Evolutionary conservation across 805 yeast genomes (phyloP), one percentile per base, ranked within the genome.

Genomic region (Spathaspora passalidarum): DNA sequence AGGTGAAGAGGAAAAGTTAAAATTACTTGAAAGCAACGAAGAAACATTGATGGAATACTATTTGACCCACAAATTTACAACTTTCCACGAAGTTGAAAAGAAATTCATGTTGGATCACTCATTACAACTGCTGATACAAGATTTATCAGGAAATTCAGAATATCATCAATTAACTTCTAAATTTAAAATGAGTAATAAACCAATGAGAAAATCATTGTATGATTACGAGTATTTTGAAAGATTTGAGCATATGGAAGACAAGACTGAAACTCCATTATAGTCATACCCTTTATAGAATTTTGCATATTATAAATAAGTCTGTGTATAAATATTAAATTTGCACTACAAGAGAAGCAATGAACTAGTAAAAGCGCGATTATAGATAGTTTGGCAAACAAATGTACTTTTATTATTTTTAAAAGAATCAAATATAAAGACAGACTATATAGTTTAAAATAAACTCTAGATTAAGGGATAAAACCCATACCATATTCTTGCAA

Each of bases 191-290:
- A 59, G 61, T 20, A 57, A 59, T 25, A 54, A 48, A 38, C 63
- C 66, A 5, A 45, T 60, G 29, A 47, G 63, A 39, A 54, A 59
- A 42, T 45, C 62, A 8, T 55, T 62, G 34, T 62, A 48, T 38
- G 63, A 62, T 42, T 62, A 55, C 41, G 63, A 60, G 45, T 50
- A 59, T 39, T 50, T 54, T 44, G 63, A 60, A 38, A 51, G 62
- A 43, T 45, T 53, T 17, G 46, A 47, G 40, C 50, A 49, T 29
- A 48, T n/a, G 17, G 34, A 29, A n/a, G 16, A 13, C 3, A 17
- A 29, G 7, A 7, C 10, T 29, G n/a, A 29, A 13, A n/a, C n/a
- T n/a, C n/a, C n/a, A n/a, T n/a, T n/a, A n/a, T n/a, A n/a, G n/a
- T n/a, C n/a, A n/a, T n/a, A n/a, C n/a, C n/a, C n/a, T n/a, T n/a